Evolutionary conservation across 2,329 filamentous ascomycete species (phyloP).

Genomic region (Fusarium sp.): DNA sequence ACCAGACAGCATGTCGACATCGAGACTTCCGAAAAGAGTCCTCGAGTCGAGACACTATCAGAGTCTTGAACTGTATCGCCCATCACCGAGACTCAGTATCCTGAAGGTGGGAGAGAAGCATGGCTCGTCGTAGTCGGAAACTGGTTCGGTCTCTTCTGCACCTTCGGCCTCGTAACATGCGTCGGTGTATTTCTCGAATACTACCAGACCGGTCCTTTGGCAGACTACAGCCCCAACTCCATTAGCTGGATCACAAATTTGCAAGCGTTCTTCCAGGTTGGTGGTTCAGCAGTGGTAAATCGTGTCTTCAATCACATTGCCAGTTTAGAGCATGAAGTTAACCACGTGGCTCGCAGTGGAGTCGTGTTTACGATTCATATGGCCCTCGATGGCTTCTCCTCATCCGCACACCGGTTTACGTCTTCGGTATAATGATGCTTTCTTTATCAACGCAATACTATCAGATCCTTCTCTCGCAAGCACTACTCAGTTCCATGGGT

Average conservation of each 20-base stretch:
- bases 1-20: not conserved
- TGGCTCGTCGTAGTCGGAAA: not conserved
- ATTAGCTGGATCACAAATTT: not conserved
- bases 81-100: fast-evolving
- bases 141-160: not conserved
- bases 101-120: not conserved
- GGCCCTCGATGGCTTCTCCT: not conserved
- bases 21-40: fast-evolving
- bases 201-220: fast-evolving
- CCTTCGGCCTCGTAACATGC: not conserved
- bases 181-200: not conserved
- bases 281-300: not conserved
- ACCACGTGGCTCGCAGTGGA: fast-evolving
- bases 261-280: not conserved
- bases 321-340: fast-evolving
- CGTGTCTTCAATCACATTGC: fast-evolving
- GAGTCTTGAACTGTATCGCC: fast-evolving
- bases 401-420: not conserved
- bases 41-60: fast-evolving
- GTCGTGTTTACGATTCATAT: not conserved
- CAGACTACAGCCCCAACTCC: fast-evolving
- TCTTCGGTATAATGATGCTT: not conserved
- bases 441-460: not conserved
- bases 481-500: fast-evolving
- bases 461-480: not conserved